Base-by-base conservation (phyloP, 148 eudicot species). In the Amaranthus palmeri region DNA sequence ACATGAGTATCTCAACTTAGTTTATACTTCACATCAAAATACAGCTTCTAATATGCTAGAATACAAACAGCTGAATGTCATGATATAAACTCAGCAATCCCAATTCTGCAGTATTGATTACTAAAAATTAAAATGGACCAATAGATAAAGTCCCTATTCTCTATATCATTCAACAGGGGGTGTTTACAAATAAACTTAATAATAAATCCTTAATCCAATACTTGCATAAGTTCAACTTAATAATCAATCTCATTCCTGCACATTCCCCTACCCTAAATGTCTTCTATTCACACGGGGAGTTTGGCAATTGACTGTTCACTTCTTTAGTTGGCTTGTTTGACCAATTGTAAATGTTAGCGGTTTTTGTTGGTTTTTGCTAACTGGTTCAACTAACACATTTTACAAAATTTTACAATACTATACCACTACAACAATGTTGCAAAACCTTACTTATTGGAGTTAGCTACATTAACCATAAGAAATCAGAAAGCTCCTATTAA, bases 1-100 rank as follows among this genome's bases (percentile, higher is more conserved):
- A 51, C 9, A 48, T 48, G 2, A 73, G 11, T 3, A 45, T 40
- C 68, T 47, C 43, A 72, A 57, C 49, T 77, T 51, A 72, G 63
- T 47, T 52, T 3, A 12, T 2, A 43, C 50, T 47, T 15, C 51
- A 76, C 50, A 54, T 15, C 51, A 76, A 5, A 9, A 55, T 12
- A 41, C 48, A 40, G 36, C 65, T 15, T 57, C 40, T 11, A 62
- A 40, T 9, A 54, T 71, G 10, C 46, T 49, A 43, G 62, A 54
- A 65, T 50, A 64, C 45, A 45, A 11, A 61, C 65, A 70, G 9
- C 10, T 42, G 4, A 45, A 54, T 25, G 36, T 25, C 36, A 25
- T 36, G 8, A 51, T 8, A 61, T 6, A 11, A 5, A 10, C 14
- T 60, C 51, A 54, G 36, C 54, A 46, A 45, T 46, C 9, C 55